Evolutionary conservation across 441 rosid species (phyloP).

Genomic region (Hura crepitans): DNA sequence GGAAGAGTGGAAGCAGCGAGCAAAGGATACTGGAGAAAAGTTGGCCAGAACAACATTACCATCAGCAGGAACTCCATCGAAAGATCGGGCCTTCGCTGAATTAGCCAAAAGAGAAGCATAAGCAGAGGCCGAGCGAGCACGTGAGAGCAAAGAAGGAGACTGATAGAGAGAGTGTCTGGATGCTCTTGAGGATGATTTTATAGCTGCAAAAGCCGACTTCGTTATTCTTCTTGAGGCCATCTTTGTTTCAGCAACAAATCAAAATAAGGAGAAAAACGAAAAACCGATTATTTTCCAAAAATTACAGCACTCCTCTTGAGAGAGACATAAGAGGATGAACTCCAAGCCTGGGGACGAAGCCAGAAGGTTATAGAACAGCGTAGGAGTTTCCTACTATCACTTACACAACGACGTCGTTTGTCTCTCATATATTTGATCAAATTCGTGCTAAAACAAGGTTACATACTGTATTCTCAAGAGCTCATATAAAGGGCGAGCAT

Average conservation of each 20-base stretch:
- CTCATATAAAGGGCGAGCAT: too few relatives aligned
- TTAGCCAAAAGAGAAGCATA: slow-evolving; percentile 7
- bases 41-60: slow-evolving; percentile 17
- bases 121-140: slow-evolving; percentile 28
- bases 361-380: slow-evolving; percentile 30
- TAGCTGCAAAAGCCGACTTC: slow-evolving; percentile 29
- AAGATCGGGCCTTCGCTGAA: slow-evolving; percentile 16
- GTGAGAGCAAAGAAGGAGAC: slow-evolving; percentile 19
- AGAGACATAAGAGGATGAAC: too few relatives aligned
- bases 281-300: not conserved
- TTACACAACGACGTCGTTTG: not conserved
- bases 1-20: slow-evolving; percentile 41
- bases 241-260: too few relatives aligned
- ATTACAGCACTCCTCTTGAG: too few relatives aligned
- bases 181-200: slow-evolving; percentile 26
- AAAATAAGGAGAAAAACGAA: too few relatives aligned
- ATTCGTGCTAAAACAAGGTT: too few relatives aligned
- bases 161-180: not conserved
- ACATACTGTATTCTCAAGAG: too few relatives aligned
- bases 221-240: slow-evolving; percentile 44
- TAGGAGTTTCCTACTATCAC: not conserved
- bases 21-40: not conserved
- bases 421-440: too few relatives aligned
- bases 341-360: too few relatives aligned
- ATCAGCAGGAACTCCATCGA: not conserved